Evolutionary conservation across 2,329 filamentous ascomycete species (phyloP), one percentile per base, ranked within the genome.

Genomic region (Coniochaeta sp.): DNA sequence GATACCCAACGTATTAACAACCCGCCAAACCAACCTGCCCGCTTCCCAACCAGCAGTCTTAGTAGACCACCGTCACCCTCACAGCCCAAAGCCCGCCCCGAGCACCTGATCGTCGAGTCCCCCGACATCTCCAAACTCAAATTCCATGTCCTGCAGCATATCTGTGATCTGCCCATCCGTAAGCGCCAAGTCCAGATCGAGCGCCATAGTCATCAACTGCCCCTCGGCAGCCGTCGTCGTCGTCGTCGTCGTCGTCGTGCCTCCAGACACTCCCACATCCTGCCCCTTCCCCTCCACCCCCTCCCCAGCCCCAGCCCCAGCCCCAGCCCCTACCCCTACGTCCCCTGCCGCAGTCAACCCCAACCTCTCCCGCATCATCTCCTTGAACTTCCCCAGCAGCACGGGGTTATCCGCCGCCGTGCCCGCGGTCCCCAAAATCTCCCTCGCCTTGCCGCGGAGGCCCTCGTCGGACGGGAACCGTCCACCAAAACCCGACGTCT

Each of bases 321-420:
- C 6, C 65, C 65, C 50, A 73, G 40, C 59, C 71, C 72, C 42
- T 68, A 65, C 40, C 65, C 63, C 64, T 82, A 72, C 66, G 78
- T 73, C 1, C 71, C 69, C 71, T 79, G 50, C 6, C 65, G 64
- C 50, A 73, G 40, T 59, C 32, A 61, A 44, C 6, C 65, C 65
- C 50, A 73, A 38, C 59, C 71, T 72, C 42, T 68, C 66, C 40
- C 65, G 63, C 64, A 82, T 72, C 66, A 79, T 73, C 1, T 71
- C 69, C 71, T 79, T 82, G 72, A 87, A 87, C 67, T 81, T 83
- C 24, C 70, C 74, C 58, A 87, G 69, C 19, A 87, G 69, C 2
- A 76, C 72, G 0, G 69, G 64, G 64, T 87, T 82, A 55, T 87
- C 84, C 0, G 82, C 83, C 7, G 83, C 72, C 1, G 84, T 86